These are phyloP conservation scores for Alternaria sp. DNA, from an alignment of 2,329 filamentous ascomycete species.

Conservation along the genomic window DNA sequence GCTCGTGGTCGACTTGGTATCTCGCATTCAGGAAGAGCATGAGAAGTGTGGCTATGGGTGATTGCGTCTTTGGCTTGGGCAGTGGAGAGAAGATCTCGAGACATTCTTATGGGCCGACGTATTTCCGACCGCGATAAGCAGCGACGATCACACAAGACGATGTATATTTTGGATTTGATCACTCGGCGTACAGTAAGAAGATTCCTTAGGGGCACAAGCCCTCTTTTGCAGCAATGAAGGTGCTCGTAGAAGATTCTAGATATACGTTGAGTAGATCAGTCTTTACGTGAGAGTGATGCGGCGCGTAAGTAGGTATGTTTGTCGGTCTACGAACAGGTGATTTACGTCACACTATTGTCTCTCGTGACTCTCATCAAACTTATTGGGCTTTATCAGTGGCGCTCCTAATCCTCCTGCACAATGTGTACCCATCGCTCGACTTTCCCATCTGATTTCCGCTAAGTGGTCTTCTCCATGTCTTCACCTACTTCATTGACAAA, in stretches of 20 bases:
- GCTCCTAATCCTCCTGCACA: neutral
- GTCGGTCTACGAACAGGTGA: neutral
- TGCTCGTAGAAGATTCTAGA: neutral
- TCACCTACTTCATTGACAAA: neutral
- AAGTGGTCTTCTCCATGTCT: neutral
- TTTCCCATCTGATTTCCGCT: neutral
- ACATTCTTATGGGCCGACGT: constrained; percentile 38
- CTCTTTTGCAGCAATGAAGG: neutral
- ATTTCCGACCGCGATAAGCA: constrained; percentile 50
- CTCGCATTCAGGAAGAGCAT: constrained; percentile 50
- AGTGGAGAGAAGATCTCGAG: constrained; percentile 40
- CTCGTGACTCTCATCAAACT: neutral
- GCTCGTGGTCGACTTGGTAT: too few species aligned
- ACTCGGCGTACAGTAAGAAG: neutral
- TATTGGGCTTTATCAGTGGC: neutral
- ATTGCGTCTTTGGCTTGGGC: constrained; percentile 41
- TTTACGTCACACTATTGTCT: neutral
- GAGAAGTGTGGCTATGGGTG: constrained; percentile 52
- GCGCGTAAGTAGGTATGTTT: neutral
- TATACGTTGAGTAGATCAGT: neutral
- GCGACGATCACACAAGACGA: neutral
- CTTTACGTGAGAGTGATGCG: neutral
- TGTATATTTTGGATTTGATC: neutral
- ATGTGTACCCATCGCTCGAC: neutral
- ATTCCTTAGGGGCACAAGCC: neutral